Base-by-base conservation (phyloP, 768 basidiomycete genomes). In the Tricholoma matsutake region DNA sequence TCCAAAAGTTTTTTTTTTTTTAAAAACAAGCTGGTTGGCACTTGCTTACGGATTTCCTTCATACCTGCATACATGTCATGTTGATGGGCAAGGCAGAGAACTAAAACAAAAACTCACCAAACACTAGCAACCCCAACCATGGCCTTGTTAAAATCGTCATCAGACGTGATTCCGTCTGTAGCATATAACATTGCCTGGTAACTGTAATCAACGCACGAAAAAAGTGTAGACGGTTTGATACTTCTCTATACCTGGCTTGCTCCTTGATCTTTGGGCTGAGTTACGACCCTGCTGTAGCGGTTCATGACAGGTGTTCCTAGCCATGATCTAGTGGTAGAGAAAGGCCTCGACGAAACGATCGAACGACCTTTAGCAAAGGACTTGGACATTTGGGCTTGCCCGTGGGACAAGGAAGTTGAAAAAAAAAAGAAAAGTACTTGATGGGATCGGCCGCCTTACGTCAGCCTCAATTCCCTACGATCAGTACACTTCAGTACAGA, bases 91-190 rank as follows among this genome's bases (percentile, higher is more conserved):
- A n/a, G 63, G 37, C 64, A 41, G 43, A 41, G 43, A 49, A 39
- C 20, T 35, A 54, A 14, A 51, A 51, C 57, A 22, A 20, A 32
- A 43, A 77, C 88, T 72, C 71, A 95, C 97, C 97, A 99, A 35
- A 99, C 91, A 66, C 94, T 96, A 9, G 88, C 97, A 28, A 99
- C 87, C 54, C 97, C 97, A 59, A 99, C 92, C 96, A 98, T 98
- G 49, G 96, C 87, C 73, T 96, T 98, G 69, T 92, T 79, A 63
- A 99, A 91, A 78, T 99, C 97, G 2, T 80, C 83, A 64, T 96
- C 91, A 14, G 68, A 76, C 25, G 82, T 77, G 63, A 99, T 84
- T 31, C 93, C 96, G 35, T 98, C 97, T 1, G 97, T 99, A n/a
- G 95, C 97, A 75, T 95, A 99, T 54, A 99, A 79, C 97, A 99